Evolutionary conservation across 306 rosid genomes (phyloP).

Genomic region (Cajanus cajan): DNA sequence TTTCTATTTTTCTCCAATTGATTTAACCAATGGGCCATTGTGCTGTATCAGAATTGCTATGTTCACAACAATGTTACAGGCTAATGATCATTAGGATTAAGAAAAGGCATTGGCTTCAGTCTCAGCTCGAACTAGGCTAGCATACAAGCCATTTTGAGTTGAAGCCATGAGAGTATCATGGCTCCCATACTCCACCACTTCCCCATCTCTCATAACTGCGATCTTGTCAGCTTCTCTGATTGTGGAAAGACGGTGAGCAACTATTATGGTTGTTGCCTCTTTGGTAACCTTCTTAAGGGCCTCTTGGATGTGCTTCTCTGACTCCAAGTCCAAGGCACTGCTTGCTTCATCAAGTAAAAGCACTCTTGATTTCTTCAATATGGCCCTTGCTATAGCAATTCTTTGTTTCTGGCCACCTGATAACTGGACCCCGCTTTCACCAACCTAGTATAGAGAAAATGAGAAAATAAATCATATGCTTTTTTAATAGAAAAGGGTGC

Average conservation of each 20-base stretch:
- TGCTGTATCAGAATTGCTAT: neutral
- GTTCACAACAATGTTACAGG: slow-evolving; percentile 1
- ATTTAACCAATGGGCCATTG: neutral
- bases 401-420: slow-evolving; percentile 93
- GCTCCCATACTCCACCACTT: slow-evolving; percentile 68
- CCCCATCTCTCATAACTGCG: slow-evolving; percentile 71
- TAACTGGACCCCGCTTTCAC: slow-evolving; percentile 79
- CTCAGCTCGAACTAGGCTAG: slow-evolving; percentile 65
- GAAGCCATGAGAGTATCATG: slow-evolving; percentile 70
- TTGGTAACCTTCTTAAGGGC: slow-evolving; percentile 55
- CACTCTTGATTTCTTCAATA: slow-evolving; percentile 72
- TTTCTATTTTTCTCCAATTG: neutral
- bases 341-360: slow-evolving; percentile 91
- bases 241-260: slow-evolving; percentile 76
- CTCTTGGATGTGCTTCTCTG: slow-evolving; percentile 73
- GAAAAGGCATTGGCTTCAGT: slow-evolving; percentile 75
- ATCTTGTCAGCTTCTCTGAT: slow-evolving; percentile 71
- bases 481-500: neutral
- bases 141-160: slow-evolving; percentile 60
- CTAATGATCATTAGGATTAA: slow-evolving; percentile 16
- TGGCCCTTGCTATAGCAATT: slow-evolving; percentile 83
- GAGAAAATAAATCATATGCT: neutral
- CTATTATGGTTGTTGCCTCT: slow-evolving; percentile 69
- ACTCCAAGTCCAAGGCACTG: slow-evolving; percentile 85
- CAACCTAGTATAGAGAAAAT: slow-evolving; percentile 45